Conservation (phyloP, 306 rosid species). For the Potentilla sterilis region DNA sequence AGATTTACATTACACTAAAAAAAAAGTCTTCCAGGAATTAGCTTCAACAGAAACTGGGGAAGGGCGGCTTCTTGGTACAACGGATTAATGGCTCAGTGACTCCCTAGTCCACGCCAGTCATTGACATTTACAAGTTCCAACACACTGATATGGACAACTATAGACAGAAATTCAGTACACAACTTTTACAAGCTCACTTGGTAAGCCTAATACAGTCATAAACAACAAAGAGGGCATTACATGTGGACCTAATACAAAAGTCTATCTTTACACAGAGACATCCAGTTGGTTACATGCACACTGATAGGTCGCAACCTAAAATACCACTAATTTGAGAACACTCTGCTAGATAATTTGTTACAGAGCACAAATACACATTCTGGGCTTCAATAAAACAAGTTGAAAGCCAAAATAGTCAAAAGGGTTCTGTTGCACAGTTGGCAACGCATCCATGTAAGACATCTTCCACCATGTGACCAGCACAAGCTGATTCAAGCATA, state of each 20-base stretch:
- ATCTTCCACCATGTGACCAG: constrained; percentile 41
- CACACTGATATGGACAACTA: constrained; percentile 7
- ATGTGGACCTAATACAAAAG: constrained; percentile 27
- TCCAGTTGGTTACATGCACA: constrained; percentile 18
- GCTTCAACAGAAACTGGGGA: constrained; percentile 19
- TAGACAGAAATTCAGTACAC: constrained; percentile 4
- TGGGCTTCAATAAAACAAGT: constrained; percentile 22
- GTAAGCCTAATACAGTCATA: constrained; percentile 21
- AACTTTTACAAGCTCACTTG: constrained; percentile 29
- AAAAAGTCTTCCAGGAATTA: constrained; percentile 12
- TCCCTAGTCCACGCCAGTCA: constrained; percentile 16
- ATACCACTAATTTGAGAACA: constrained; percentile 4
- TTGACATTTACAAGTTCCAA: constrained; percentile 14
- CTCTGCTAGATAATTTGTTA: constrained; percentile 14
- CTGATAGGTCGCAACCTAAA: constrained; percentile 12
- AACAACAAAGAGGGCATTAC: constrained; percentile 26
- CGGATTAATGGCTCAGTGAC: neutral
- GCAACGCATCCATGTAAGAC: constrained; percentile 36
- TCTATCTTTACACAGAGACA: constrained; percentile 17
- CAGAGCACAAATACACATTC: constrained; percentile 18
- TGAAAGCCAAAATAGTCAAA: constrained; percentile 19
- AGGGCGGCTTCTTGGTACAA: constrained; percentile 12
- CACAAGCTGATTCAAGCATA: constrained; percentile 42
- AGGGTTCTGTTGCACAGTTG: constrained; percentile 26
- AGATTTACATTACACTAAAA: neutral